These are phyloP conservation scores for Pistacia atlantica DNA, from an alignment of 345 rosid genomes.

Conservation along the genomic window DNA sequence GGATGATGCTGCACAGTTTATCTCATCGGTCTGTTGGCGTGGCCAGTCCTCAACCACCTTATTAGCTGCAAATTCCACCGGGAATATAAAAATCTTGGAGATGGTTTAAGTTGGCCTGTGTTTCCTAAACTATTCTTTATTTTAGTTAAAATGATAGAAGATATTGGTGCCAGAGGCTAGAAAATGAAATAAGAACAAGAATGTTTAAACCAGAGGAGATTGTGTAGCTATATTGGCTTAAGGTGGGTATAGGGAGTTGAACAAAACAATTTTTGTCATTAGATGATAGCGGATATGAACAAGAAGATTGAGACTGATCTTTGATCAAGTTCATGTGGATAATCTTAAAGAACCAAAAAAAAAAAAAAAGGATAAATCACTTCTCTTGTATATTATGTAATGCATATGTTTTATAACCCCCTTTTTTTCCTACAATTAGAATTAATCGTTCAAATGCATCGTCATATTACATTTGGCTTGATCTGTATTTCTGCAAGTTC, in stretches of 20 bases:
- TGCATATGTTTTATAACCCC: too few species aligned
- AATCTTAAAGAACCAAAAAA: not conserved
- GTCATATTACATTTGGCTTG: too few species aligned
- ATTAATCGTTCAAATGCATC: not conserved
- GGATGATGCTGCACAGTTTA: constrained; percentile 71
- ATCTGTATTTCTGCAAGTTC: not conserved
- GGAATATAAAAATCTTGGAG: constrained; percentile 88
- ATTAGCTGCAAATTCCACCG: constrained; percentile 87
- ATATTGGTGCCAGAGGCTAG: not conserved
- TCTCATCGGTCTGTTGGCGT: constrained; percentile 91
- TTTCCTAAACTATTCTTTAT: not conserved
- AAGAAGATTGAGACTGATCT: constrained; percentile 13
- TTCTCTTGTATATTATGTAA: too few species aligned
- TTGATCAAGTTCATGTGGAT: constrained; percentile 37
- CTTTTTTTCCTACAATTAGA: not conserved
- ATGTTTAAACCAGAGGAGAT: constrained; percentile 18
- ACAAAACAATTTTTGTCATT: constrained; percentile 36
- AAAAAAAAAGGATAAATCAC: too few species aligned
- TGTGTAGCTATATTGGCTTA: constrained; percentile 19
- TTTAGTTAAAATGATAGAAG: not conserved
- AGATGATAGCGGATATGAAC: constrained; percentile 32
- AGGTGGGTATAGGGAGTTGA: constrained; percentile 22
- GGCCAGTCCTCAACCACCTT: constrained; percentile 73
- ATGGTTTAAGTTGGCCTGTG: constrained; percentile 48
- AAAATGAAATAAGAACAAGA: not conserved